Evolutionary conservation across 306 rosid genomes (phyloP), one percentile per base, ranked within the genome.

Genomic region (Psophocarpus tetragonolobus): DNA sequence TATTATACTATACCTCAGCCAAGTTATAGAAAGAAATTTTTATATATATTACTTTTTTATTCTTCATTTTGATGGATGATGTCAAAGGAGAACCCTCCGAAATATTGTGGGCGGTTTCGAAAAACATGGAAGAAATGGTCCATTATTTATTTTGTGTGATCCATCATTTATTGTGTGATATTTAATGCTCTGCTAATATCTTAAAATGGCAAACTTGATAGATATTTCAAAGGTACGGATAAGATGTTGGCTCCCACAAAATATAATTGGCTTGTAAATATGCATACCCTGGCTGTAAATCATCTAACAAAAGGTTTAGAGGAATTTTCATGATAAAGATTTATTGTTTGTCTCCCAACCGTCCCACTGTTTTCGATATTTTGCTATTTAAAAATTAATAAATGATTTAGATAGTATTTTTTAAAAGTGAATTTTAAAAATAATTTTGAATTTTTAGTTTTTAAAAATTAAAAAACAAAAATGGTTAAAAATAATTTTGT

Each of bases 191-290:
- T 14, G 44, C 30, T 76, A n/a, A 14, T 56, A 35, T 41, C 36
- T 33, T 45, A 18, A 76, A 24, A 23, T 30, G 45, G 71, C 65
- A 87, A 73, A 69, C 69, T 82, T 64, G 84, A 61, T 26, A 71
- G 86, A 77, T 74, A 38, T 68, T 42, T 72, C 20, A 27, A 21
- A 15, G 33, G 51, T 17, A 4, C 11, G 51, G 20, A 57, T 63
- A 23, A 74, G 64, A 72, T 71, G 53, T 30, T 38, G 73, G 65
- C 53, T 42, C 74, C 6, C 42, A 29, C 57, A 50, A 35, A 67
- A 62, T 53, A 53, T 6, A 8, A 64, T 39, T 17, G 48, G 51
- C 47, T 17, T 6, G 33, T 61, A 35, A 24, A 21, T 41, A 47
- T 21, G 71, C 81, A 58, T 24, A 35, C 3, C 10, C 30, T 23